Conservation (phyloP, 495 filamentous ascomycete genomes). For the Haplographium delicatum region DNA sequence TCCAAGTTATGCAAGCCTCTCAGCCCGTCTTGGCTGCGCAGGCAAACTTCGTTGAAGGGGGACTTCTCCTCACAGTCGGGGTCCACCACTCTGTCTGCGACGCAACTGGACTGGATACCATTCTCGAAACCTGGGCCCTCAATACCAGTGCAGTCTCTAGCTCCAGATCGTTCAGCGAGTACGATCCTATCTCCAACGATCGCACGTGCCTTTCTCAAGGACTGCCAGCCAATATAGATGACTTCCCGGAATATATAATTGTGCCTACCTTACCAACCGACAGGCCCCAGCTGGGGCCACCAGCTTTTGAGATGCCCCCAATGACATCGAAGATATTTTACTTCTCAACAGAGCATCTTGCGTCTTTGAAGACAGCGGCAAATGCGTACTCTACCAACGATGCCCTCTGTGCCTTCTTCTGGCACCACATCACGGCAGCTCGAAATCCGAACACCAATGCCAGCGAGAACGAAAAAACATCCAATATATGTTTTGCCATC, state of each 20-base stretch:
- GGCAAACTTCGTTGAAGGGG: conserved; percentile 47
- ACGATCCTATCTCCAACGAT: conserved; percentile 6
- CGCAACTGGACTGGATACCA: conserved; percentile 36
- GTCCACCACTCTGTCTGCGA: conserved; percentile 39
- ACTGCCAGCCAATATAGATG: conserved; percentile 3
- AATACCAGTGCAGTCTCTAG: not conserved
- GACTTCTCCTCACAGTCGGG: conserved; percentile 44
- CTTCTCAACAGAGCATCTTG: conserved; percentile 6
- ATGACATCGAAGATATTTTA: conserved; percentile 8
- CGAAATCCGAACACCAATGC: not conserved
- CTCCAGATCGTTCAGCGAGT: conserved; percentile 1
- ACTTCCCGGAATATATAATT: conserved; percentile 12
- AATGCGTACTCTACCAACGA: conserved; percentile 13
- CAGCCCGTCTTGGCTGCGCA: conserved; percentile 46
- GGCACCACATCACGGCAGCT: conserved; percentile 13
- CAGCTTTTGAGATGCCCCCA: not conserved
- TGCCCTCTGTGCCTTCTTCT: conserved; percentile 9
- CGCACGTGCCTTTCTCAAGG: not conserved
- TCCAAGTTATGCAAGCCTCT: conserved; percentile 1
- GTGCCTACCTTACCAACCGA: not conserved
- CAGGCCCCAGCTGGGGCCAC: not conserved
- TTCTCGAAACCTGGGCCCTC: conserved; percentile 11
- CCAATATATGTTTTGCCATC: conserved; percentile 1
- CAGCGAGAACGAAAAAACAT: not conserved
- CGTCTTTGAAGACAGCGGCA: not conserved